Percentiles rank a stretch among this genome's conserved stretches.
Conservation (phyloP, 2,329 filamentous ascomycete genomes). For the Fusarium transvaalense region DNA sequence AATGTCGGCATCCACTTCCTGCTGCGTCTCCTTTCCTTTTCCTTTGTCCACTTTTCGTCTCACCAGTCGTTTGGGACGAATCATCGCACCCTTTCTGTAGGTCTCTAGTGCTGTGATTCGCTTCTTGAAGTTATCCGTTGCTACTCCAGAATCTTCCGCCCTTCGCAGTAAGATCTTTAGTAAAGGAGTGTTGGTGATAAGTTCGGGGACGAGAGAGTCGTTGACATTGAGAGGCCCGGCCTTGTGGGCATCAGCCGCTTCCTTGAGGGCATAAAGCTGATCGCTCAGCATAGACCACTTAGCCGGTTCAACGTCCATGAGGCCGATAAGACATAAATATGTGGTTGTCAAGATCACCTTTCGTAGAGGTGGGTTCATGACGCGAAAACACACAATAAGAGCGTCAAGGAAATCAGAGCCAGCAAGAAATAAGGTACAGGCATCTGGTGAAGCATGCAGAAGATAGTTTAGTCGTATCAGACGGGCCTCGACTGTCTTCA, state of each 20-base stretch:
- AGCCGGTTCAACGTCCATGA: conserved; percentile 74
- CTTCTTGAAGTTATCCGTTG: conserved; percentile 68
- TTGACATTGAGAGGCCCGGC: conserved; percentile 67
- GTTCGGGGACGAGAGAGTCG: conserved; percentile 81
- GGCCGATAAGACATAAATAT: conserved; percentile 80
- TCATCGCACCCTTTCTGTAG: conserved; percentile 69
- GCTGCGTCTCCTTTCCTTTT: conserved; percentile 63
- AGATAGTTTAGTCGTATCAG: conserved; percentile 73
- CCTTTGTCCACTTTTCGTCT: conserved; percentile 74
- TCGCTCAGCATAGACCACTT: conserved; percentile 84
- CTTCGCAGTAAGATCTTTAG: conserved; percentile 71
- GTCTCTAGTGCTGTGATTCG: conserved; percentile 70
- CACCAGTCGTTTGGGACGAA: conserved; percentile 63
- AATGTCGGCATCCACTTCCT: conserved; percentile 62
- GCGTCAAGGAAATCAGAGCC: conserved; percentile 91
- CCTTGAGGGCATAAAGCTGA: conserved; percentile 84
- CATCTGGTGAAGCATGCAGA: conserved; percentile 69
- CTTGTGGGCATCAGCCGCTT: conserved; percentile 74
- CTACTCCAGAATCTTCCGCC: conserved; percentile 62
- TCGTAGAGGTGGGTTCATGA: conserved; percentile 72
- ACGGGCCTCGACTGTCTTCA: conserved; percentile 65
- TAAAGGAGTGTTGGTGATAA: conserved; percentile 84
- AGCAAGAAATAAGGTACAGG: conserved; percentile 75
- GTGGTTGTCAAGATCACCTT: conserved; percentile 77
- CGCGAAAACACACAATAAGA: conserved; percentile 73